These are phyloP conservation scores for Cymbidium sinense DNA, from an alignment of 106 monocot species.

Conservation along the genomic window DNA sequence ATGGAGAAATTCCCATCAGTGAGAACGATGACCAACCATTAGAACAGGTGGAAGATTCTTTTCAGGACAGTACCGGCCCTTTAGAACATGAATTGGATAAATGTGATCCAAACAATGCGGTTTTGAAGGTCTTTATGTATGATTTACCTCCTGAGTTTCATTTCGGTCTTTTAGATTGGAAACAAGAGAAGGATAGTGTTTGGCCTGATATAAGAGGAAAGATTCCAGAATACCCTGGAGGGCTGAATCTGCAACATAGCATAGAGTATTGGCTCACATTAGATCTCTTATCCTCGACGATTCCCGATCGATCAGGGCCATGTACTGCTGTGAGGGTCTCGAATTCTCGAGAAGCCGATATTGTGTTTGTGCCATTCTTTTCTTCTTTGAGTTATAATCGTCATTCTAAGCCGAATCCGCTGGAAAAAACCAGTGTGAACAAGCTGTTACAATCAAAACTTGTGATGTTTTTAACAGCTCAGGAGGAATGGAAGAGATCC, in stretches of 20 bases:
- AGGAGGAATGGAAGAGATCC: conserved; percentile 69
- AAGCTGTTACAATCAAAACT: conserved; percentile 52
- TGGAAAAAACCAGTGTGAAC: conserved; percentile 28
- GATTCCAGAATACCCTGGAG: conserved; percentile 66
- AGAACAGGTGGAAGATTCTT: not conserved
- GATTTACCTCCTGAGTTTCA: conserved; percentile 77
- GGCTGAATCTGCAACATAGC: conserved; percentile 83
- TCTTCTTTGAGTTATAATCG: conserved; percentile 76
- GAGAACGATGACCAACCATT: not conserved
- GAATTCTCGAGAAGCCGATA: conserved; percentile 51
- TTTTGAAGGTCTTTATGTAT: conserved; percentile 75
- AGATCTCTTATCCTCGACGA: conserved; percentile 56
- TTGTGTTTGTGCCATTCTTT: conserved; percentile 81
- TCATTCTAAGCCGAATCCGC: conserved; percentile 30
- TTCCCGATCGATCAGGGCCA: conserved; percentile 17
- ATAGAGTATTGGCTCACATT: conserved; percentile 88
- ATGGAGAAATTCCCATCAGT: not conserved
- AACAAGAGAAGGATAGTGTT: conserved; percentile 18
- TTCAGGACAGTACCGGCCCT: not conserved
- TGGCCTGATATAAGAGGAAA: conserved; percentile 52
- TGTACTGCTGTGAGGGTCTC: conserved; percentile 46
- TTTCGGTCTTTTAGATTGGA: conserved; percentile 68
- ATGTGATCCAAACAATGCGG: conserved; percentile 36
- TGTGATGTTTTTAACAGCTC: conserved; percentile 37
- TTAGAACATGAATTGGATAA: not conserved